Evolutionary conservation across 2,329 filamentous ascomycete species (phyloP).

Genomic region (Alternaria sp.): DNA sequence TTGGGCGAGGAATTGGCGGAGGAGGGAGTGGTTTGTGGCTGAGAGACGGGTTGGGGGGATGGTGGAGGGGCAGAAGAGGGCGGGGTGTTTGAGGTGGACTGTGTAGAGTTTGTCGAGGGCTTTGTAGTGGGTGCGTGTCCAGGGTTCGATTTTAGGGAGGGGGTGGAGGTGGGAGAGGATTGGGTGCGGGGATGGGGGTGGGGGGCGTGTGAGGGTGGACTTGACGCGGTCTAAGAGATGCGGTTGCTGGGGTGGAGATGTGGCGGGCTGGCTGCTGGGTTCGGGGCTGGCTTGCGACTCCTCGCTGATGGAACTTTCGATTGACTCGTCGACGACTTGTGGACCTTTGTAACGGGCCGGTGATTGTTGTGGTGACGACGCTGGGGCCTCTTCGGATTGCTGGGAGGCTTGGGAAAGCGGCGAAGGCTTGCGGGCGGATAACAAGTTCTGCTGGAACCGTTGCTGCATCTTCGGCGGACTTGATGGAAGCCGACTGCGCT

Average conservation of each 20-base stretch:
- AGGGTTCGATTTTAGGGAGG: constrained; percentile 46
- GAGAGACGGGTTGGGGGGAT: constrained; percentile 26
- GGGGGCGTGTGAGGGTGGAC: neutral
- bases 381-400: neutral
- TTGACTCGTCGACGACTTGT: neutral
- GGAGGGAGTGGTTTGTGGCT: constrained; percentile 37
- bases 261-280: constrained; percentile 1
- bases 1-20: constrained; percentile 30
- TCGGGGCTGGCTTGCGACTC: constrained; percentile 9
- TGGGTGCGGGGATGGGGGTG: constrained; percentile 32
- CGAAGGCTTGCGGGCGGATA: constrained; percentile 20
- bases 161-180: constrained; percentile 29
- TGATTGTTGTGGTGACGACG: neutral
- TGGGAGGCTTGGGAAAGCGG: constrained; percentile 11
- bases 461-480: constrained; percentile 31
- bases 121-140: constrained; percentile 51
- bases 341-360: neutral
- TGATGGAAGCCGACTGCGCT: constrained; percentile 23
- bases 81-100: constrained; percentile 38
- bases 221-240: constrained; percentile 6
- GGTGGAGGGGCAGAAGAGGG: constrained; percentile 38
- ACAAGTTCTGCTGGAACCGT: constrained; percentile 23
- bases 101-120: constrained; percentile 45
- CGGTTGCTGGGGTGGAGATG: neutral
- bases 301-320: constrained; percentile 3